phyloP scores from a whole-genome alignment of 176 grass and related monocot species.

The Aegilops sharonensis region DNA sequence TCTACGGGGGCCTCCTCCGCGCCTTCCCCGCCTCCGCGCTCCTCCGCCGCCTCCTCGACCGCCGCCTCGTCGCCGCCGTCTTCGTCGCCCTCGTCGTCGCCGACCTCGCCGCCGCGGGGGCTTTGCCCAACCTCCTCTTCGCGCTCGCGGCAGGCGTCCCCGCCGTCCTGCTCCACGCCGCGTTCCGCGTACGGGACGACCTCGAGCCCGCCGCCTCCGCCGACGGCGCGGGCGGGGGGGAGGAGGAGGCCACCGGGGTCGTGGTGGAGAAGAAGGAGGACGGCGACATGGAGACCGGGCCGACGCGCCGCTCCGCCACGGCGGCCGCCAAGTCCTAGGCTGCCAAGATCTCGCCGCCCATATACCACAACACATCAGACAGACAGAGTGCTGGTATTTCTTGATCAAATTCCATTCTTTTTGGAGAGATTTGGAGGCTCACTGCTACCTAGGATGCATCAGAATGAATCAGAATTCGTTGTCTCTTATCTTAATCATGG shows the following conservation, averaged over 20 bases:
- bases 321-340: neutral
- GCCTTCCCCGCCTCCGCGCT: slow-evolving; percentile 49
- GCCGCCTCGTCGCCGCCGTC: slow-evolving; percentile 35
- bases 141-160: slow-evolving; percentile 31
- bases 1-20: slow-evolving; percentile 53
- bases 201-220: slow-evolving; percentile 27
- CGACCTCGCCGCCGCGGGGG: slow-evolving; percentile 35
- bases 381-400: neutral
- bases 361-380: neutral
- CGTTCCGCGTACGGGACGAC: slow-evolving; percentile 59
- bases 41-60: slow-evolving; percentile 46
- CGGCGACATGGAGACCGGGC: slow-evolving; percentile 30
- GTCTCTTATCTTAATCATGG: neutral
- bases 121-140: slow-evolving; percentile 37
- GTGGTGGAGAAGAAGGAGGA: slow-evolving; percentile 65
- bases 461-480: neutral
- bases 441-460: neutral
- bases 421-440: neutral
- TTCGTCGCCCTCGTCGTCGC: slow-evolving; percentile 39
- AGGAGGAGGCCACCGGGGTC: slow-evolving; percentile 7
- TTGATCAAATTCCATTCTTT: neutral
- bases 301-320: neutral
- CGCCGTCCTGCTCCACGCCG: slow-evolving; percentile 42
- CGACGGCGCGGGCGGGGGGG: neutral
- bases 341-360: neutral